phyloP scores from a whole-genome alignment of 495 filamentous ascomycete species.

The Penicillium soppii region DNA sequence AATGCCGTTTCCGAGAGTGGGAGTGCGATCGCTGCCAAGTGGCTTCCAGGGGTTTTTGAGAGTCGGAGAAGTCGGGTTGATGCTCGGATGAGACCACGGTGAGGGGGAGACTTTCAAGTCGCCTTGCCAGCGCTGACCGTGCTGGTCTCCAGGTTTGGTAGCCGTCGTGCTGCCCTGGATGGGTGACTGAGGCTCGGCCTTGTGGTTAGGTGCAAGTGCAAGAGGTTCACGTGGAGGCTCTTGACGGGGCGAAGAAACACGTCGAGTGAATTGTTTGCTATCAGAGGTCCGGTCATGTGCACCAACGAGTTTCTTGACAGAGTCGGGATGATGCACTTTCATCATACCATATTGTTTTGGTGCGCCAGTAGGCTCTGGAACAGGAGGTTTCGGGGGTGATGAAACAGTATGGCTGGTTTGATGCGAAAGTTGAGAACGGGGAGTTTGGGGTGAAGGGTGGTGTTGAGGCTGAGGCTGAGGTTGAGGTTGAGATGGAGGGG shows the following conservation, averaged over 20 bases:
- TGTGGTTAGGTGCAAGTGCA: slow-evolving; percentile 27
- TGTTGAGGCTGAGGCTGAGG: neutral
- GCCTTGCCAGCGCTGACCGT: slow-evolving; percentile 37
- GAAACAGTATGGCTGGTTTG: slow-evolving; percentile 24
- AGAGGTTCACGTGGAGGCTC: slow-evolving; percentile 36
- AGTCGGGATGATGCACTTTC: slow-evolving; percentile 55
- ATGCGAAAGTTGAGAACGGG: slow-evolving; percentile 6
- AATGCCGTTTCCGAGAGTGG: slow-evolving; percentile 76
- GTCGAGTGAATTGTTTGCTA: slow-evolving; percentile 32
- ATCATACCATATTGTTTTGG: slow-evolving; percentile 60
- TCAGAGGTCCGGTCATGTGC: slow-evolving; percentile 39
- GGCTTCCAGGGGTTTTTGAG: slow-evolving; percentile 73
- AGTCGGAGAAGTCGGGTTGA: slow-evolving; percentile 34
- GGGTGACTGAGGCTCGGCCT: slow-evolving; percentile 15
- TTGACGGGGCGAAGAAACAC: slow-evolving; percentile 31
- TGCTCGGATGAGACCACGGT: slow-evolving; percentile 40
- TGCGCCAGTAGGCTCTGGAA: slow-evolving; percentile 50
- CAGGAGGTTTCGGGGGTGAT: slow-evolving; percentile 54
- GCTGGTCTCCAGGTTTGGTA: slow-evolving; percentile 31
- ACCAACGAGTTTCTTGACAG: slow-evolving; percentile 41
- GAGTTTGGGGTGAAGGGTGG: slow-evolving; percentile 2
- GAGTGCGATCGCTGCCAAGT: slow-evolving; percentile 63
- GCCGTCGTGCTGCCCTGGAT: slow-evolving; percentile 19
- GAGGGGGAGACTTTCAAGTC: slow-evolving; percentile 35
- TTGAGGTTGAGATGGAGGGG: slow-evolving; percentile 7